Conservation (phyloP, 352 stramenopile species). For the Phytophthora fragariaefolia region DNA sequence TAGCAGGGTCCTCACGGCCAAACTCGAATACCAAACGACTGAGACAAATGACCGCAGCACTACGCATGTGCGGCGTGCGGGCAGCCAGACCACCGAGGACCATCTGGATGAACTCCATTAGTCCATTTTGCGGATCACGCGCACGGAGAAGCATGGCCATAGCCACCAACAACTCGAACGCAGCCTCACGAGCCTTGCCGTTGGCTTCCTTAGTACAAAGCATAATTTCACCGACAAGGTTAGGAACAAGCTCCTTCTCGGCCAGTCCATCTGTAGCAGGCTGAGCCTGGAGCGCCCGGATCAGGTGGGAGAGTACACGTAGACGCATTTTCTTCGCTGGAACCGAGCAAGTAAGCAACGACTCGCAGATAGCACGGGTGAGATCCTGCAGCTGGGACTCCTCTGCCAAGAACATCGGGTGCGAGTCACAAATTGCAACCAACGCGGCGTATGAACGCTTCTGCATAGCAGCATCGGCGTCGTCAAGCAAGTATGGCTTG, state of each 20-base stretch:
- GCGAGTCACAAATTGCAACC: conserved; percentile 87
- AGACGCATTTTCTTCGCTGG: conserved; percentile 96
- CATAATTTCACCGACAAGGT: conserved; percentile 95
- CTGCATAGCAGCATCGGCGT: conserved; percentile 87
- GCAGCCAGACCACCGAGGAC: conserved; percentile 93
- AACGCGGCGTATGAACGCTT: conserved; percentile 90
- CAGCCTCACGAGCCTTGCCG: conserved; percentile 90
- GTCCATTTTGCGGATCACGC: conserved; percentile 70
- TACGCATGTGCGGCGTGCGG: conserved; percentile 96
- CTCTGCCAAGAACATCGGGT: conserved; percentile 78
- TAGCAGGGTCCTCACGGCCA: conserved; percentile 71
- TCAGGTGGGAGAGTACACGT: conserved; percentile 87
- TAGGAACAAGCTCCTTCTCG: conserved; percentile 84
- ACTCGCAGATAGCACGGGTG: conserved; percentile 93
- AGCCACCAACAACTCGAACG: conserved; percentile 85
- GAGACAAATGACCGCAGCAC: conserved; percentile 94
- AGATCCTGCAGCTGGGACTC: conserved; percentile 92
- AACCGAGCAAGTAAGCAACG: conserved; percentile 94
- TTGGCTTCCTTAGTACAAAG: conserved; percentile 98
- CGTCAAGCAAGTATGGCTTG: conserved; percentile 88
- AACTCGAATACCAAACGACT: conserved; percentile 97
- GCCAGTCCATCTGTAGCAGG: conserved; percentile 52
- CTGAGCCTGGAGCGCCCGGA: conserved; percentile 79
- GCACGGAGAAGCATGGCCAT: conserved; percentile 80
- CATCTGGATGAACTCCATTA: conserved; percentile 93